Percentiles rank a stretch among this genome's conserved stretches.
Evolutionary conservation across 768 basidiomycete species (phyloP).

Genomic region (Russula foetens): DNA sequence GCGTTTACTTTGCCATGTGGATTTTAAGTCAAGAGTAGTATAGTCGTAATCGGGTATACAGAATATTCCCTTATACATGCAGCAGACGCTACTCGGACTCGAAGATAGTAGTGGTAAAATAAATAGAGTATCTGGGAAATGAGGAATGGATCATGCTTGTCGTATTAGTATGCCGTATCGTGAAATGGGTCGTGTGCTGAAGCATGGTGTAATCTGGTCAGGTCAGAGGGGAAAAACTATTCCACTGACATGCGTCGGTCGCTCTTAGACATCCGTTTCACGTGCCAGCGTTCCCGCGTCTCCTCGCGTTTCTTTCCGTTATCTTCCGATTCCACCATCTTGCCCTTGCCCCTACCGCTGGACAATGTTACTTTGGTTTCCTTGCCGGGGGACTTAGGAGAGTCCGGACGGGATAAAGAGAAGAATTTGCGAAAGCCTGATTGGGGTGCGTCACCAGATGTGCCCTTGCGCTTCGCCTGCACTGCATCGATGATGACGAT

Average conservation of each 20-base stretch:
- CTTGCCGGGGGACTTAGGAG: slow-evolving; percentile 9
- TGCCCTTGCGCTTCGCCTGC: slow-evolving; percentile 35
- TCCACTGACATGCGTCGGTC: slow-evolving; percentile 15
- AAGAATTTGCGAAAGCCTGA: slow-evolving; percentile 23
- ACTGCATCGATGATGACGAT: slow-evolving; percentile 54
- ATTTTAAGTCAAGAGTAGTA: neutral
- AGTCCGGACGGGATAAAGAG: slow-evolving; percentile 17
- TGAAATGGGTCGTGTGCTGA: neutral
- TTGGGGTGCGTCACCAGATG: slow-evolving; percentile 22
- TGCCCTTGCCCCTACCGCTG: slow-evolving; percentile 2
- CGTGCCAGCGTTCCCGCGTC: slow-evolving; percentile 14
- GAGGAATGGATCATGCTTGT: neutral
- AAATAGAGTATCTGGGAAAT: neutral
- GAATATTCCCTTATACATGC: neutral
- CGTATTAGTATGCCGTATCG: neutral
- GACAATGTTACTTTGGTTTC: neutral
- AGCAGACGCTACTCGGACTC: neutral
- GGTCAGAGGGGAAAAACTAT: neutral
- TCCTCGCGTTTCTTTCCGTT: slow-evolving; percentile 2
- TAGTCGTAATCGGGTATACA: neutral
- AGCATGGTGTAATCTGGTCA: no score
- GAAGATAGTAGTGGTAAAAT: neutral
- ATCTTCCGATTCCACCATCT: slow-evolving; percentile 13
- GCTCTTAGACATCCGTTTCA: slow-evolving; percentile 9
- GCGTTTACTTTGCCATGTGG: neutral